Evolutionary conservation across 116 monocot genomes (phyloP).

Genomic region (Zostera marina): DNA sequence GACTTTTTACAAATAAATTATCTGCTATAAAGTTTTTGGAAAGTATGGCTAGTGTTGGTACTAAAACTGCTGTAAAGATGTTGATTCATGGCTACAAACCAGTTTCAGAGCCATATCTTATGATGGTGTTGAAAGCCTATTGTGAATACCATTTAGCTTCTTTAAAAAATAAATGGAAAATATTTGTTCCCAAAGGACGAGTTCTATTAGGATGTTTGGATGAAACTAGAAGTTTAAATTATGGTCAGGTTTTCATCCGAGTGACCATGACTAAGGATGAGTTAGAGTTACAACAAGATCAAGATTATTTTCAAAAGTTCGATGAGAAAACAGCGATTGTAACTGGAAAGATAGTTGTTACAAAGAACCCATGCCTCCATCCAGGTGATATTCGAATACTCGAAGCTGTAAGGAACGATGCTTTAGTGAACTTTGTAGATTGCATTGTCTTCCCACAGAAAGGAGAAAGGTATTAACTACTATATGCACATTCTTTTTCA

Average conservation of each 20-base stretch:
- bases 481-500: too few species aligned
- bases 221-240: conserved; percentile 50
- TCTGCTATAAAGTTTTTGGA: conserved; percentile 40
- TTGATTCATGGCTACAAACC: conserved; percentile 66
- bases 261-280: conserved; percentile 62
- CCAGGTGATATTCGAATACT: conserved; percentile 90
- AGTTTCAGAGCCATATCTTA: conserved; percentile 55
- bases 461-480: conserved; percentile 51
- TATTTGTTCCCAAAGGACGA: conserved; percentile 83
- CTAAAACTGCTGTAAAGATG: conserved; percentile 40
- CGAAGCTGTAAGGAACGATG: conserved; percentile 46
- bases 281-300: conserved; percentile 30
- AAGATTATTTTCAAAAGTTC: conserved; percentile 22
- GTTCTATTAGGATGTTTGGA: conserved; percentile 81
- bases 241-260: conserved; percentile 73
- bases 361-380: conserved; percentile 93
- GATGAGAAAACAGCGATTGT: conserved; percentile 42
- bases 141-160: conserved; percentile 51
- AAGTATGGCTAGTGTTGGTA: conserved; percentile 33
- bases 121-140: conserved; percentile 63
- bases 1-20: conserved; percentile 39
- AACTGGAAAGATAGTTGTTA: conserved; percentile 64
- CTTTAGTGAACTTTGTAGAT: conserved; percentile 57
- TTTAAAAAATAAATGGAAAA: conserved; percentile 53
- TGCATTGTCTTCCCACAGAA: conserved; percentile 81